Base-by-base conservation (phyloP, 805 yeast genomes). In the Starmerella apicola region DNA sequence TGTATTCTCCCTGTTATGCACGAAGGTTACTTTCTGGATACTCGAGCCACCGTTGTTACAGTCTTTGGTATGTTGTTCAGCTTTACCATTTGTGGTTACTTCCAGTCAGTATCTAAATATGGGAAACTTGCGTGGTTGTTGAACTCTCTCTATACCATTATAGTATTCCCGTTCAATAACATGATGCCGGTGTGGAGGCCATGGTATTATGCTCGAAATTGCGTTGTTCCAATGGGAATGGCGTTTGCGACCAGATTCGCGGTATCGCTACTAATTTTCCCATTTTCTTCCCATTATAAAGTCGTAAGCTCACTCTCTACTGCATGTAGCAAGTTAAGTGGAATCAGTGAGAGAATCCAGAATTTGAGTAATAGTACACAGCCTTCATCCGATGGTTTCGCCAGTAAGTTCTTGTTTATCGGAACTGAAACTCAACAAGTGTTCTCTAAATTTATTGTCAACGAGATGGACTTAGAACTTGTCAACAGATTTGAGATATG, bases 161-260 rank as follows among this genome's bases (percentile, higher is more conserved):
- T 48, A 4, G 38, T 49, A 12, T 27, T 47, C 24, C 38, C 53
- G 19, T 43, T 50, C 23, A 43, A 43, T 18, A 48, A 50, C 24
- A 20, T 50, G 23, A 32, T 39, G 24, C 61, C 61, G 0, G 43
- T 40, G n/a, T 56, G 54, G 45, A 23, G 31, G 31, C 55, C 57
- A 1, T 48, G 49, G 47, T 20, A 32, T 8, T 42, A 42, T 19
- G 56, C 51, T 7, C 36, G 48, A 2, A 36, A 46, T 17, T 32
- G 46, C 7, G 32, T 49, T 12, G 49, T 52, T 24, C 59, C 61
- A 2, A 41, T 50, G 43, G 52, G 53, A 7, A 30, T 58, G 30
- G 51, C 51, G 2, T 40, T 53, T 13, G 51, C 55, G 0, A 36
- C 53, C 7, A 39, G 49, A 16, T 36, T 54, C 25, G 41, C 46